phyloP scores from a whole-genome alignment of 768 basidiomycete species.

The Hypsizygus marmoreus region DNA sequence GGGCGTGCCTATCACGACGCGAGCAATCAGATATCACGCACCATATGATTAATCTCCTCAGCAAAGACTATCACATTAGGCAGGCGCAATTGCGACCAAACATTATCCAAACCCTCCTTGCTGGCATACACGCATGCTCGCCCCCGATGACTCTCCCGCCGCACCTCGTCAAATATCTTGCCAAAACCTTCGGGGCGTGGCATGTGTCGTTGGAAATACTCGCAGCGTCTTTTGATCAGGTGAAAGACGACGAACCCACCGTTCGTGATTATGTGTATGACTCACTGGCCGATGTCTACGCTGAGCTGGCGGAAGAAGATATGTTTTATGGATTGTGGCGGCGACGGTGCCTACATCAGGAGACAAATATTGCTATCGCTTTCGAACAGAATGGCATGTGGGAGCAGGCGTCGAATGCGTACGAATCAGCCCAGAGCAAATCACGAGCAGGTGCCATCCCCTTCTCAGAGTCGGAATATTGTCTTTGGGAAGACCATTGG shows the following conservation, averaged over 20 bases:
- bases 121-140: slow-evolving; percentile 80
- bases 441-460: slow-evolving; percentile 80
- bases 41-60: slow-evolving; percentile 86
- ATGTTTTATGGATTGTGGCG: slow-evolving; percentile 97
- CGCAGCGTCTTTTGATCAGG: slow-evolving; percentile 72
- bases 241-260: slow-evolving; percentile 77
- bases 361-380: slow-evolving; percentile 85
- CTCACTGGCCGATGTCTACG: slow-evolving; percentile 92
- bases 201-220: slow-evolving; percentile 87
- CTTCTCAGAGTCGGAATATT: slow-evolving; percentile 94
- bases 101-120: slow-evolving; percentile 87
- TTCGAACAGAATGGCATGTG: slow-evolving; percentile 98
- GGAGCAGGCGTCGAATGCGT: slow-evolving; percentile 85
- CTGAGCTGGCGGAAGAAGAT: slow-evolving; percentile 95
- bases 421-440: slow-evolving; percentile 88
- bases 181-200: slow-evolving; percentile 97
- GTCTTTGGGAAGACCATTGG: slow-evolving; percentile 99
- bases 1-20: slow-evolving; percentile 81
- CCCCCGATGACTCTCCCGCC: slow-evolving; percentile 91
- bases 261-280: slow-evolving; percentile 85
- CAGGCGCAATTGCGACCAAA: slow-evolving; percentile 91
- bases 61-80: slow-evolving; percentile 90
- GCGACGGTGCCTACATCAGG: slow-evolving; percentile 81
- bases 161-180: slow-evolving; percentile 93
- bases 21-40: slow-evolving; percentile 90